Percentiles rank a stretch among this genome's conserved stretches.
These are phyloP conservation scores for Beauveria medogensis DNA, from an alignment of 2,329 filamentous ascomycete species.

Conservation along the genomic window DNA sequence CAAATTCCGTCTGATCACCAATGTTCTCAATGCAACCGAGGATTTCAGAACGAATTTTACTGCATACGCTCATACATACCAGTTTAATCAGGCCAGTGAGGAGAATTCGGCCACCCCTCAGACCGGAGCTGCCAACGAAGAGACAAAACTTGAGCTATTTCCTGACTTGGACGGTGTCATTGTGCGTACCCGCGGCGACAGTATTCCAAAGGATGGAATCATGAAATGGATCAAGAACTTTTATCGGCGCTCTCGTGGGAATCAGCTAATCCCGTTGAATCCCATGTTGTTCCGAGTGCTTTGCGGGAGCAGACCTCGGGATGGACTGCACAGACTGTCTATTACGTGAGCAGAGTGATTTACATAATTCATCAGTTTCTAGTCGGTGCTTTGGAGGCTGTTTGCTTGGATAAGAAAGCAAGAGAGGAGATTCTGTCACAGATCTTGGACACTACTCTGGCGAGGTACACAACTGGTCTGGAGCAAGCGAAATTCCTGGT, in stretches of 20 bases:
- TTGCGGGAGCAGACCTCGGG: slow-evolving; percentile 23
- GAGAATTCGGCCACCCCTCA: no score
- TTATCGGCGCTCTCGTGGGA: no score
- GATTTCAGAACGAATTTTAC: slow-evolving; percentile 12
- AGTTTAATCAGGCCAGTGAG: not conserved
- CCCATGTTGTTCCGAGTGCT: slow-evolving; percentile 13
- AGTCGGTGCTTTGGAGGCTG: slow-evolving; percentile 4
- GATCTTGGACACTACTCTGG: slow-evolving; percentile 18
- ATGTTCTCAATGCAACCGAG: slow-evolving; percentile 15
- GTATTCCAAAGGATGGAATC: slow-evolving; percentile 15
- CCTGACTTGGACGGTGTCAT: slow-evolving; percentile 11
- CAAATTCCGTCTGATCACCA: slow-evolving; percentile 17
- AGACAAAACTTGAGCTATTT: not conserved
- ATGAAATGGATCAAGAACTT: slow-evolving; percentile 19
- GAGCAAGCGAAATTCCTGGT: slow-evolving; percentile 19
- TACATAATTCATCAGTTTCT: slow-evolving; percentile 24
- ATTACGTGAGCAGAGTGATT: slow-evolving; percentile 22
- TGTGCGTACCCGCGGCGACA: no score
- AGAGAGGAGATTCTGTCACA: slow-evolving; percentile 16
- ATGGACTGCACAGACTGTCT: slow-evolving; percentile 20
- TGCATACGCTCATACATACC: slow-evolving; percentile 11
- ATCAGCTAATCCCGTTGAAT: slow-evolving; percentile 19
- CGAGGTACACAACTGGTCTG: slow-evolving; percentile 19
- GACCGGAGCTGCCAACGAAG: not conserved
- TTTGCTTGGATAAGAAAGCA: slow-evolving; percentile 16